Conservation (phyloP, 257 asterid species). For the Perilla frutescens region DNA sequence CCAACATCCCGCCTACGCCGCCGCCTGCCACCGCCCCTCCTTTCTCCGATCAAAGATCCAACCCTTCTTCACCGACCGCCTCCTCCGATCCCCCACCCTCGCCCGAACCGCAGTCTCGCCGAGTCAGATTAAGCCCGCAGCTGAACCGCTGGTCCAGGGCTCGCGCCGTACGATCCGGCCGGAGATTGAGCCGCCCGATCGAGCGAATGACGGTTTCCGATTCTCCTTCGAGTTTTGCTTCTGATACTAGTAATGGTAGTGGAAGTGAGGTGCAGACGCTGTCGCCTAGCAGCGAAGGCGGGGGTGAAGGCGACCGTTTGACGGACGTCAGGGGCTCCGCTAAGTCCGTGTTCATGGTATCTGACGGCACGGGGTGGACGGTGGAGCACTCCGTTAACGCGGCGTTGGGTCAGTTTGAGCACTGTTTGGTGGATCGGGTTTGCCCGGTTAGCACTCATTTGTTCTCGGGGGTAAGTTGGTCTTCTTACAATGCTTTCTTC, state of each 20-base stretch:
- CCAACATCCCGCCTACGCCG: conserved; percentile 43
- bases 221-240: conserved; percentile 20
- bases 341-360: conserved; percentile 82
- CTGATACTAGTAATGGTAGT: conserved; percentile 16
- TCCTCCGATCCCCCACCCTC: conserved; percentile 41
- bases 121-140: conserved; percentile 69
- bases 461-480: conserved; percentile 83
- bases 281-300: conserved; percentile 31
- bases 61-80: conserved; percentile 32
- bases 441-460: conserved; percentile 88
- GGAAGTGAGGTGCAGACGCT: conserved; percentile 35
- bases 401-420: conserved; percentile 93
- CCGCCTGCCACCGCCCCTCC: conserved; percentile 34
- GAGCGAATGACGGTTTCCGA: conserved; percentile 35
- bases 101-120: conserved; percentile 46
- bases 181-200: conserved; percentile 62
- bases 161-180: conserved; percentile 82
- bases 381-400: conserved; percentile 90
- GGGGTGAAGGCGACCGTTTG: conserved; percentile 39
- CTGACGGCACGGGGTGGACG: conserved; percentile 98
- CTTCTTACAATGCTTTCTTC: neutral
- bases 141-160: conserved; percentile 94
- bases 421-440: conserved; percentile 84
- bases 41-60: conserved; percentile 36
- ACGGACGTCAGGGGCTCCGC: conserved; percentile 44